Percentiles rank a stretch among this genome's conserved stretches.
Conservation (phyloP, 768 basidiomycete genomes). For the Lyophyllum atratum region DNA sequence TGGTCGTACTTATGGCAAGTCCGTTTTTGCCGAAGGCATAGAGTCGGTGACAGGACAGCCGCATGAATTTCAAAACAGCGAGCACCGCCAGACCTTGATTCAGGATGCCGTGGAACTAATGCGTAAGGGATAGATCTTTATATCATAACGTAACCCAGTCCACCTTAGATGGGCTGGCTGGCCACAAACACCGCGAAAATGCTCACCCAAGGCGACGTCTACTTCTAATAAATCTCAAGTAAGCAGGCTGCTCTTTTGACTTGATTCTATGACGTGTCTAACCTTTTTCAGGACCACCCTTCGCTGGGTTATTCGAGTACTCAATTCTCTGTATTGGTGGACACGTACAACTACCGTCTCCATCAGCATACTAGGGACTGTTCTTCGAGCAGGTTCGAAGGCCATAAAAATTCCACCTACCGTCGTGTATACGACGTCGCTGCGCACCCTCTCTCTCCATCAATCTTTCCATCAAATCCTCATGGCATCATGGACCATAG, state of each 20-base stretch:
- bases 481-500: no score
- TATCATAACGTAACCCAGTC: neutral
- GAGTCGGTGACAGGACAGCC: slow-evolving; percentile 4
- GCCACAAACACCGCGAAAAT: slow-evolving; percentile 28
- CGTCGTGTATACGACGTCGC: no score
- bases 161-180: slow-evolving; percentile 26
- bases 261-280: neutral
- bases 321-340: slow-evolving; percentile 34
- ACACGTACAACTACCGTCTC: slow-evolving; percentile 32
- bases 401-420: slow-evolving; percentile 10
- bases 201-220: slow-evolving; percentile 30
- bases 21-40: slow-evolving; percentile 18
- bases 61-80: slow-evolving; percentile 18
- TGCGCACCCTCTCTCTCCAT: no score
- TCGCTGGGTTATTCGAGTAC: slow-evolving; percentile 3
- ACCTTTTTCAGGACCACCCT: slow-evolving; percentile 13
- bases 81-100: slow-evolving; percentile 17
- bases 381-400: slow-evolving; percentile 19
- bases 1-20: slow-evolving; percentile 23
- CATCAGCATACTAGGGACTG: slow-evolving; percentile 28
- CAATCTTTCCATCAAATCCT: no score
- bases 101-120: slow-evolving; percentile 26
- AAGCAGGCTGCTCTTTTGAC: neutral
- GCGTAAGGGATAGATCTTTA: slow-evolving; percentile 18
- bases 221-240: slow-evolving; percentile 15